phyloP scores from a whole-genome alignment of 176 grass and related monocot species.

The Aegilops speltoides region DNA sequence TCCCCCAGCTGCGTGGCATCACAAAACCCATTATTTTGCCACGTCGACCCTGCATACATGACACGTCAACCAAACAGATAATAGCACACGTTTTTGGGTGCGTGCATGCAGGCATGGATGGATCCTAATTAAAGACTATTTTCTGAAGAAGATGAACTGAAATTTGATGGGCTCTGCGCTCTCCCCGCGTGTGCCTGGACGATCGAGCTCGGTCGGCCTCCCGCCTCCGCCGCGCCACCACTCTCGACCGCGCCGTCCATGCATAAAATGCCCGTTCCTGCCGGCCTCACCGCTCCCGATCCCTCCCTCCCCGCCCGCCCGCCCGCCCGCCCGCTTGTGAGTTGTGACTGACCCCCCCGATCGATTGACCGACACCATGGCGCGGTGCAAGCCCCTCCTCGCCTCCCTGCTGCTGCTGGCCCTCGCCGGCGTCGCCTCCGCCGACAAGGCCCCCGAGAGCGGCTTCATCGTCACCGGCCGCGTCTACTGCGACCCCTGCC shows the following conservation, averaged over 20 bases:
- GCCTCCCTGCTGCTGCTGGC: neutral
- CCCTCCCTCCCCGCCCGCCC: neutral
- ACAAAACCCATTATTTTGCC: too few relatives aligned
- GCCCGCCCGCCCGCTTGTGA: too few relatives aligned
- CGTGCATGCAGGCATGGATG: too few relatives aligned
- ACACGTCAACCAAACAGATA: too few relatives aligned
- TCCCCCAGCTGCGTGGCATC: too few relatives aligned
- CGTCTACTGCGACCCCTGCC: slow-evolving; percentile 86
- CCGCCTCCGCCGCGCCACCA: neutral
- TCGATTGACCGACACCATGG: neutral
- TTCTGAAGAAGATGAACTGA: neutral
- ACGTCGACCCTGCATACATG: too few relatives aligned
- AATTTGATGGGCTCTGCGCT: neutral
- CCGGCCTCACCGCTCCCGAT: neutral
- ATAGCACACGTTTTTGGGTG: too few relatives aligned
- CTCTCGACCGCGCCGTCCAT: neutral
- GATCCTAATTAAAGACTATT: neutral
- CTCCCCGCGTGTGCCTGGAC: slow-evolving; percentile 25
- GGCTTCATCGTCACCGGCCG: slow-evolving; percentile 60
- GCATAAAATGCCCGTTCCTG: neutral
- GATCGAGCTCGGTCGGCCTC: slow-evolving; percentile 31
- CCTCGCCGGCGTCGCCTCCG: slow-evolving; percentile 36
- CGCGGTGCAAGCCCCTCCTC: neutral
- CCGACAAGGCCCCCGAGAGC: neutral
- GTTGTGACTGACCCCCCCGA: neutral